Base-by-base conservation (phyloP, 176 grass and related monocot species). In the Neostapfia colusana region DNA sequence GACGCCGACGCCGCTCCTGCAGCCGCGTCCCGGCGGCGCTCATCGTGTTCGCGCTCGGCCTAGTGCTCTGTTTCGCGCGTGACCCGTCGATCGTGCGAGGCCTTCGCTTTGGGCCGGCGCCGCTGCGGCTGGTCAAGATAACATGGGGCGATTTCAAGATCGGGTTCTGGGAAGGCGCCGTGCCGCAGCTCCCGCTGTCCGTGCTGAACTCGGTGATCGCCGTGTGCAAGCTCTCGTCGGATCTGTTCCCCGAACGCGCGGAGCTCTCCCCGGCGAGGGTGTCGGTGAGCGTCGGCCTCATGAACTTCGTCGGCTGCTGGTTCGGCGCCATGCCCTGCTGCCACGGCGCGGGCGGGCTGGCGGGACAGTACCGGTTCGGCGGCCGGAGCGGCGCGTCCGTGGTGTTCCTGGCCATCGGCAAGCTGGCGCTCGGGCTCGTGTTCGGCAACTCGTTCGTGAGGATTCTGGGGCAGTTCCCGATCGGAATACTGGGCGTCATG, bases 241-340 rank as follows among this genome's bases (percentile, higher is more conserved):
- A 97, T 11, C 85, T 97, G 60, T 97, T 97, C 89, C 93, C 90
- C 2, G 90, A 86, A 0, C 64, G 75, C 8, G 43, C 48, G 16
- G 87, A 97, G 81, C 83, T 93, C 7, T 97, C 90, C 2, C 80
- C 86, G 48, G 83, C 83, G 61, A 71, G 86, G 15, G 93, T 97
- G 14, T 97, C 93, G 17, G 65, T 93, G 15, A 97, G 90, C 84
- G 88, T 97, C 0, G 93, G 93, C 34, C 35, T 87, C 28, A 93
- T 97, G 93, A 93, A 97, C 44, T 55, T 97, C 49, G 80, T 97
- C 5, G 93, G 93, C 0, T 97, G 93, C 83, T 97, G 90, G 93
- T 97, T 97, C 67, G 93, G 93, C 59, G 93, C 93, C 83, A 91
- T 97, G 90, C 93, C 90, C 24, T 92, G 92, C 69, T 97, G 90